Evolutionary conservation across 148 eudicot genomes (phyloP).

Genomic region (Heliosperma pusillum): DNA sequence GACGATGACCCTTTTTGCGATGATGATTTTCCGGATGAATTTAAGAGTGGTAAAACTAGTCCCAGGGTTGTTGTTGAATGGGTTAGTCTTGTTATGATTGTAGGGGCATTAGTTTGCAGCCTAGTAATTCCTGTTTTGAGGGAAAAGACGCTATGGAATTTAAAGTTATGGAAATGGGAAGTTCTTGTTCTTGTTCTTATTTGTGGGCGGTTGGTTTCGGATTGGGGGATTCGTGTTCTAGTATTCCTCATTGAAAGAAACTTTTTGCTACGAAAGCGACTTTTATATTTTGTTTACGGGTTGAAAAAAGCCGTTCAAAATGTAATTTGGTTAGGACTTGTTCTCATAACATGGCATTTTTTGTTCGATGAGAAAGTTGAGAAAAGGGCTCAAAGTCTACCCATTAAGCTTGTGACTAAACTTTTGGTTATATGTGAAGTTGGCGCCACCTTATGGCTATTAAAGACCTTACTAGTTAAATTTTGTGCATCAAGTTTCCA

Average conservation of each 20-base stretch:
- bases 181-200: slow-evolving; percentile 68
- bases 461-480: slow-evolving; percentile 69
- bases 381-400: slow-evolving; percentile 29
- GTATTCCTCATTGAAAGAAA: slow-evolving; percentile 78
- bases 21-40: slow-evolving; percentile 67
- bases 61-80: slow-evolving; percentile 47
- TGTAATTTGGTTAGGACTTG: slow-evolving; percentile 70
- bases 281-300: slow-evolving; percentile 78
- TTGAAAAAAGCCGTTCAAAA: slow-evolving; percentile 62
- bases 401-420: slow-evolving; percentile 44
- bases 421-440: slow-evolving; percentile 46
- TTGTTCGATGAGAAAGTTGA: slow-evolving; percentile 47
- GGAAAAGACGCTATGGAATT: slow-evolving; percentile 30
- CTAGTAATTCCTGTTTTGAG: slow-evolving; percentile 35
- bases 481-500: slow-evolving; percentile 80
- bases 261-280: slow-evolving; percentile 54
- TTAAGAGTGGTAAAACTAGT: slow-evolving; percentile 33
- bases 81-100: slow-evolving; percentile 56
- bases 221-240: slow-evolving; percentile 59
- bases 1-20: slow-evolving; percentile 67
- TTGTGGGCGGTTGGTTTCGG: slow-evolving; percentile 80
- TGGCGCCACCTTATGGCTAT: slow-evolving; percentile 51
- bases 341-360: slow-evolving; percentile 58
- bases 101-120: slow-evolving; percentile 40
- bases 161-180: slow-evolving; percentile 89